A percentile compares a stretch with the other conserved stretches of the same genome.
phyloP scores from a whole-genome alignment of 805 yeast genomes.

The Metschnikowia continentalis region DNA sequence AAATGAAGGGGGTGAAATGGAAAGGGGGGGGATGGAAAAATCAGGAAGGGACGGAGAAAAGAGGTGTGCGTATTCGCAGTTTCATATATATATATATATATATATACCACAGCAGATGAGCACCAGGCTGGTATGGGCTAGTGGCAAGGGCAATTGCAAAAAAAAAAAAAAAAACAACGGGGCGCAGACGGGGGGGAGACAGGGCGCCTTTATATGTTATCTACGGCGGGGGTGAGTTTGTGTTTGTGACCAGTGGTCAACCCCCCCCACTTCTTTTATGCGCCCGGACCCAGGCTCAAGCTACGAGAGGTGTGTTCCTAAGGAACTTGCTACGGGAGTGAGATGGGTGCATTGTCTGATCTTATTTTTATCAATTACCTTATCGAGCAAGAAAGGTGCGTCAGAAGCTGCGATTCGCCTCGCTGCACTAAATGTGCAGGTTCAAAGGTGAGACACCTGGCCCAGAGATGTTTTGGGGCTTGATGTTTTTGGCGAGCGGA shows the following conservation, averaged over 20 bases:
- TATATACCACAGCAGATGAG: background rate
- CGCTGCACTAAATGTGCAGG: background rate
- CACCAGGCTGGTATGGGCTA: background rate
- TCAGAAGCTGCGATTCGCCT: slow-evolving; percentile 1
- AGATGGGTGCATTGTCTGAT: background rate
- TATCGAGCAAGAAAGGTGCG: slow-evolving; percentile 2
- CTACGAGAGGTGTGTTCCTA: background rate
- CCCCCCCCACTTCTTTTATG: no score
- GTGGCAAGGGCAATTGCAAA: background rate
- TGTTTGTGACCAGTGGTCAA: no score
- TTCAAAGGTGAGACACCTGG: background rate
- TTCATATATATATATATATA: background rate
- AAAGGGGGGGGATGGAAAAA: background rate
- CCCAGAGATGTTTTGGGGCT: no score
- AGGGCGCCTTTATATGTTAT: background rate
- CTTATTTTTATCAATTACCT: background rate
- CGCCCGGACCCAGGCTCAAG: no score
- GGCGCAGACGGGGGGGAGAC: background rate
- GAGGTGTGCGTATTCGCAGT: slow-evolving; percentile 1
- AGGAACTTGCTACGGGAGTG: background rate
- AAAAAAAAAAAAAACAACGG: background rate
- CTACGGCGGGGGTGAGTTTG: no score
- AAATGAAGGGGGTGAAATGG: no score
- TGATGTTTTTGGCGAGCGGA: no score
- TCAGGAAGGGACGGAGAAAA: background rate